phyloP scores from a whole-genome alignment of 768 basidiomycete genomes.

The Hericium erinaceus region DNA sequence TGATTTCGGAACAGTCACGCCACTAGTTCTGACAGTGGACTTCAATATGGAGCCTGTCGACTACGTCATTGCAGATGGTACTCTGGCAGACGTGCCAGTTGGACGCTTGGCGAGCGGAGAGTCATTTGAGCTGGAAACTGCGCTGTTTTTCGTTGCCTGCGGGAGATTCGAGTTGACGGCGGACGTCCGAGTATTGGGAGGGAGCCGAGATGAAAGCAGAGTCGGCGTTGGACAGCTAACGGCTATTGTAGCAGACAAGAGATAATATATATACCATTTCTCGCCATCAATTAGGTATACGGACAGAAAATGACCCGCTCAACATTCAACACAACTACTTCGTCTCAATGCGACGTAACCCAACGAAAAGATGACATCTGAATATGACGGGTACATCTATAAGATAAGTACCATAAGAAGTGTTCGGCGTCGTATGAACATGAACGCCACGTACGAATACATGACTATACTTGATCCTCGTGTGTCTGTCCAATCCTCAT shows the following conservation, averaged over 20 bases:
- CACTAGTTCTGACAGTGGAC: slow-evolving; percentile 45
- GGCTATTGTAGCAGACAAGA: slow-evolving; percentile 22
- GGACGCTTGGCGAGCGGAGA: slow-evolving; percentile 53
- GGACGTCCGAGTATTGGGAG: slow-evolving; percentile 24
- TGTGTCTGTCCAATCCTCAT: background rate
- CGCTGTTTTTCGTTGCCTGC: slow-evolving; percentile 64
- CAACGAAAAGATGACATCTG: too few relatives aligned
- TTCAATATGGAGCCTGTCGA: slow-evolving; percentile 49
- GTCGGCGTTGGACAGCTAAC: slow-evolving; percentile 33
- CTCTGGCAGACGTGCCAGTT: slow-evolving; percentile 48
- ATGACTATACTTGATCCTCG: background rate
- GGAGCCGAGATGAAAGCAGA: slow-evolving; percentile 2
- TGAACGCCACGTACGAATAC: too few relatives aligned
- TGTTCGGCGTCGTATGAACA: too few relatives aligned
- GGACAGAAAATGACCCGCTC: too few relatives aligned
- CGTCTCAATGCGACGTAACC: too few relatives aligned
- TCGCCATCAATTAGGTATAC: too few relatives aligned
- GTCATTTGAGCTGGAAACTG: slow-evolving; percentile 39
- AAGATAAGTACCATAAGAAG: too few relatives aligned
- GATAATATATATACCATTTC: too few relatives aligned
- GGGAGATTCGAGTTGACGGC: slow-evolving; percentile 50
- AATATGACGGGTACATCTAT: too few relatives aligned
- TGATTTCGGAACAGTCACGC: slow-evolving; percentile 31
- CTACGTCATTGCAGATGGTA: slow-evolving; percentile 64
- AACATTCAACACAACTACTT: too few relatives aligned